Percentiles rank a stretch among this genome's conserved stretches.
These are phyloP conservation scores for Penicillium malachiteum DNA, from an alignment of 495 filamentous ascomycete species.

Conservation along the genomic window DNA sequence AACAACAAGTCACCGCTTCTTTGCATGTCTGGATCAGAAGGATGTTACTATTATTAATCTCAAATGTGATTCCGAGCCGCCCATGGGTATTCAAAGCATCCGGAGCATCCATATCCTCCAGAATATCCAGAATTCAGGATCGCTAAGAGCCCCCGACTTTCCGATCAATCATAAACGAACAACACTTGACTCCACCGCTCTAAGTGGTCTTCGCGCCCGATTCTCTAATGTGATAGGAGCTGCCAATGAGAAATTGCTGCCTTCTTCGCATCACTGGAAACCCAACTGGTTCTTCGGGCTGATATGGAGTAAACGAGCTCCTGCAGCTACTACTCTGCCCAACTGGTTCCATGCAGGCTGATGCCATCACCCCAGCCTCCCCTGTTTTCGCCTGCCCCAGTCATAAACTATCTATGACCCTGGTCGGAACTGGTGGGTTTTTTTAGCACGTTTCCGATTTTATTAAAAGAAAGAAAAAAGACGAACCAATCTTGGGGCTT, in stretches of 20 bases:
- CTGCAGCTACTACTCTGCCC: conserved; percentile 27
- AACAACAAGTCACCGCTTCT: conserved; percentile 37
- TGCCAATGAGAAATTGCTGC: conserved; percentile 3
- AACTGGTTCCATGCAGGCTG: conserved; percentile 16
- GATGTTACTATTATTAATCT: neutral
- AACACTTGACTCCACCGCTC: conserved; percentile 31
- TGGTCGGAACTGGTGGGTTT: conserved; percentile 19
- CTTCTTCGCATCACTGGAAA: conserved; percentile 32
- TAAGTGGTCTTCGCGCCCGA: conserved; percentile 19
- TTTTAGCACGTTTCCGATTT: conserved; percentile 2
- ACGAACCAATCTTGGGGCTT: too few species aligned
- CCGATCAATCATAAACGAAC: conserved; percentile 20
- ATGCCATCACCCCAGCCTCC: conserved; percentile 24
- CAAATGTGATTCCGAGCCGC: neutral
- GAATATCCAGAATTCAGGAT: neutral
- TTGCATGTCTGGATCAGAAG: neutral
- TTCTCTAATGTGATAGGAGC: conserved; percentile 12
- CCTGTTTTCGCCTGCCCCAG: conserved; percentile 15
- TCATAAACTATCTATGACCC: conserved; percentile 1
- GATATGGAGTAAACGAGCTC: conserved; percentile 4
- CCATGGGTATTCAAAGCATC: neutral
- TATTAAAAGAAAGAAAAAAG: conserved; percentile 1
- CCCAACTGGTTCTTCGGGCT: conserved; percentile 20
- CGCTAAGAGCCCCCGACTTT: neutral
- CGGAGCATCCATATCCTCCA: too few species aligned